Evolutionary conservation across 371 early-diverging fungal species (phyloP).

Genomic region (Apophysomyces trapeziformis): DNA sequence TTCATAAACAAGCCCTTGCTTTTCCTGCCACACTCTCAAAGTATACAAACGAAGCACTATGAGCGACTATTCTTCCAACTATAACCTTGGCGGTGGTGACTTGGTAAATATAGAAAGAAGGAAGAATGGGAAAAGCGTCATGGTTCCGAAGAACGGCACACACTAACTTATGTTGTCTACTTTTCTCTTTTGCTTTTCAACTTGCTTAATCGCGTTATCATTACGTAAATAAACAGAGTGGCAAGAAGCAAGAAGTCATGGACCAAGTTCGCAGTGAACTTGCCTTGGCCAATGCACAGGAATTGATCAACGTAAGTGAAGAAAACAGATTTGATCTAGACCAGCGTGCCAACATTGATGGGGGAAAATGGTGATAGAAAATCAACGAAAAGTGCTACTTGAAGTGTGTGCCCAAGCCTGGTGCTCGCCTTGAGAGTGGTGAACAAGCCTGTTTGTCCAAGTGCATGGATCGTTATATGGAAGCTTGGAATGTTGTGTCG

Average conservation of each 20-base stretch:
- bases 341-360: neutral
- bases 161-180: too few species aligned
- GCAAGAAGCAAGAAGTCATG: slow-evolving; percentile 84
- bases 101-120: slow-evolving; percentile 22
- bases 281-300: slow-evolving; percentile 88
- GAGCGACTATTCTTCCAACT: slow-evolving; percentile 47
- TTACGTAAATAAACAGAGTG: slow-evolving; percentile 34
- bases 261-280: slow-evolving; percentile 83
- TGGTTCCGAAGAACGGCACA: too few species aligned
- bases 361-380: slow-evolving; percentile 49
- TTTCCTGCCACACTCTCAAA: slow-evolving; percentile 2
- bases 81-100: slow-evolving; percentile 40
- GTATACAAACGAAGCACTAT: slow-evolving; percentile 19
- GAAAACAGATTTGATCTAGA: slow-evolving; percentile 1
- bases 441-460: slow-evolving; percentile 81
- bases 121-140: neutral
- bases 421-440: slow-evolving; percentile 65
- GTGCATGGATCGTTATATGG: slow-evolving; percentile 91
- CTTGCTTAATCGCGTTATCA: neutral
- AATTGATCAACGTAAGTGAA: slow-evolving; percentile 74
- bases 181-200: neutral
- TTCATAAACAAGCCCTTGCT: slow-evolving; percentile 8
- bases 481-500: slow-evolving; percentile 86
- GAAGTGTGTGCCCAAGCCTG: slow-evolving; percentile 82
- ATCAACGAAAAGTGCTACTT: slow-evolving; percentile 86